These are phyloP conservation scores for Dictyostelium brefeldianum DNA, from an alignment of 78 protist genomes.

Conservation along the genomic window DNA sequence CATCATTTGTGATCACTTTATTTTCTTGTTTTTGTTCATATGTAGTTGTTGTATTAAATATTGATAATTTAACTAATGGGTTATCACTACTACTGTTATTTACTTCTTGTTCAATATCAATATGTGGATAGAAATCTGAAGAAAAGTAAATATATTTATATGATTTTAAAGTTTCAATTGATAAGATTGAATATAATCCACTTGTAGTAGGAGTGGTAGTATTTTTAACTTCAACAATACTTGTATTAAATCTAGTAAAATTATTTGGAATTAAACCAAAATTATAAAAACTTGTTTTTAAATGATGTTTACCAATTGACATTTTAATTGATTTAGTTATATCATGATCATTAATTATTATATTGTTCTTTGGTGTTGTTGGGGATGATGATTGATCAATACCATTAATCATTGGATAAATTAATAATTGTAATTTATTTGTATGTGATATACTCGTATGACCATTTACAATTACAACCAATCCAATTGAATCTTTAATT, in stretches of 20 bases:
- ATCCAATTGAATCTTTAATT: background rate
- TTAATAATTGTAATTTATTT: background rate
- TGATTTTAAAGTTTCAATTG: background rate
- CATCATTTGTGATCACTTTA: too few species aligned
- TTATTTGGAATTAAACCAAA: background rate
- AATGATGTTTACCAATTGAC: background rate
- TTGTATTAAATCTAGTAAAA: background rate
- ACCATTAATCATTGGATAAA: slow-evolving; percentile 6
- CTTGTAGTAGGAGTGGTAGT: background rate
- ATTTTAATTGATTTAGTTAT: background rate
- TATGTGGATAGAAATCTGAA: slow-evolving; percentile 4
- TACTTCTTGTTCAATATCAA: background rate
- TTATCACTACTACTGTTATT: too few species aligned
- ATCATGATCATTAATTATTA: background rate
- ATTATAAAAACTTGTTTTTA: background rate
- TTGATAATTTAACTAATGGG: too few species aligned
- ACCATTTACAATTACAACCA: background rate
- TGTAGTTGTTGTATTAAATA: too few species aligned
- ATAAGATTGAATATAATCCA: background rate
- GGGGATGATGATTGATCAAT: background rate
- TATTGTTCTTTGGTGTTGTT: background rate
- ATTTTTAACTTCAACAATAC: background rate
- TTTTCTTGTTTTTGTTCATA: too few species aligned
- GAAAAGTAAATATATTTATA: background rate
- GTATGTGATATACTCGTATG: background rate